These are phyloP conservation scores for Rosa rugosa DNA, from an alignment of 306 rosid species.

Conservation along the genomic window DNA sequence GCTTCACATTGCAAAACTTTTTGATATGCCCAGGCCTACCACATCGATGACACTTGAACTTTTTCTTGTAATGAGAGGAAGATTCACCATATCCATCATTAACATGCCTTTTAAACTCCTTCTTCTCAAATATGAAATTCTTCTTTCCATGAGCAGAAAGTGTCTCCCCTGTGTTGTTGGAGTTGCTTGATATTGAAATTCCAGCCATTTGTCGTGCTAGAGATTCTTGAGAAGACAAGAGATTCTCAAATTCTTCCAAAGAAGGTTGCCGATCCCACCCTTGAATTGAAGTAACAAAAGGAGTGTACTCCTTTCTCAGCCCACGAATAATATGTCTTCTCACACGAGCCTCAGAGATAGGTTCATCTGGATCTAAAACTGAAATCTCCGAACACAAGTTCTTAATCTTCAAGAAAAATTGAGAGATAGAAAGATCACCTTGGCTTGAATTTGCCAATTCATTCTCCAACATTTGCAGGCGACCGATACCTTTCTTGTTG, in stretches of 20 bases:
- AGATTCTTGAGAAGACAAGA: not conserved
- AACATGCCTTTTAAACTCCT: not conserved
- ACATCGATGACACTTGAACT: not conserved
- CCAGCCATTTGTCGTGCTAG: not conserved
- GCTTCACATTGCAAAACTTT: not conserved
- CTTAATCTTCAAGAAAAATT: slow-evolving; percentile 10
- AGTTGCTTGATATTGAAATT: not conserved
- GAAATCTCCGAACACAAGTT: slow-evolving; percentile 12
- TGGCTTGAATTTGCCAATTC: not conserved
- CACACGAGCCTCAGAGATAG: not conserved
- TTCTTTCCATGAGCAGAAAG: not conserved
- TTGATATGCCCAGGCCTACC: not conserved
- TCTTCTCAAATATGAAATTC: not conserved
- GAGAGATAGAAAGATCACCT: not conserved
- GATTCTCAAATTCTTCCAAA: slow-evolving; percentile 10
- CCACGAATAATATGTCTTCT: not conserved
- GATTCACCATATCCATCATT: not conserved
- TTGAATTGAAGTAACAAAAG: slow-evolving; percentile 15
- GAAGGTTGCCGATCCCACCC: slow-evolving; percentile 7
- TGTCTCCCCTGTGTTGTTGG: not conserved
- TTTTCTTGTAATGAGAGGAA: not conserved
- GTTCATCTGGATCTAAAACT: slow-evolving; percentile 2
- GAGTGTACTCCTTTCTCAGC: not conserved
- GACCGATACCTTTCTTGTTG: not conserved
- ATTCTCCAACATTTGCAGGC: not conserved